These are phyloP conservation scores for Mrakia gelida DNA, from an alignment of 768 basidiomycete genomes.

Conservation along the genomic window DNA sequence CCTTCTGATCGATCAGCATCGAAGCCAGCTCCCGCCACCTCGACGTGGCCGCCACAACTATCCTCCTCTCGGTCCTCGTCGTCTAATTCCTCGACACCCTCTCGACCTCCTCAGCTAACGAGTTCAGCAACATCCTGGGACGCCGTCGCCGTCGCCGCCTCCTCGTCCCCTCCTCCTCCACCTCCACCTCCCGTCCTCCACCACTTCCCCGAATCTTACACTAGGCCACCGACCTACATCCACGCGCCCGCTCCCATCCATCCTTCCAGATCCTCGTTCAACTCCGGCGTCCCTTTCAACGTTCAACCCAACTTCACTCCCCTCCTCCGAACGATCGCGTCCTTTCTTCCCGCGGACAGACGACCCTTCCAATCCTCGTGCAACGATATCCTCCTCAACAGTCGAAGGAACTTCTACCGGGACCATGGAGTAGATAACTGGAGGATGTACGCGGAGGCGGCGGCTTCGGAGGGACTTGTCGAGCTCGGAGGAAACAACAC, in stretches of 20 bases:
- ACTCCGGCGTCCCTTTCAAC: background rate
- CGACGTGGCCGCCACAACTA: background rate
- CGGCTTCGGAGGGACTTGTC: background rate
- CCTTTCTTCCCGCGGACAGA: background rate
- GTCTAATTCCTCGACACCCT: too few relatives aligned
- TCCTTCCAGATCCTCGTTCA: background rate
- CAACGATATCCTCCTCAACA: background rate
- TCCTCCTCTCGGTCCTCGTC: too few relatives aligned
- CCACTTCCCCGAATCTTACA: background rate
- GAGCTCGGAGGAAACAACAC: background rate
- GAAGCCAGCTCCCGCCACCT: background rate
- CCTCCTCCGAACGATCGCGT: background rate
- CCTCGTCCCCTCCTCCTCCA: background rate
- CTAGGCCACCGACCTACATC: background rate
- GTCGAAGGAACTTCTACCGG: background rate
- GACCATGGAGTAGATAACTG: background rate
- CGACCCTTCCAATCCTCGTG: background rate
- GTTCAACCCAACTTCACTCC: background rate
- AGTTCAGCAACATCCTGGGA: too few relatives aligned
- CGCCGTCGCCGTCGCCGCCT: background rate
- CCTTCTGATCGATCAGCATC: background rate
- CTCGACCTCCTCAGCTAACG: too few relatives aligned
- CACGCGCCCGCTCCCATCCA: background rate
- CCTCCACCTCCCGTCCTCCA: background rate
- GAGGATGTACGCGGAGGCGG: background rate